These are phyloP conservation scores for Malus hybrid DNA, from an alignment of 331 rosid species.

Conservation along the genomic window DNA sequence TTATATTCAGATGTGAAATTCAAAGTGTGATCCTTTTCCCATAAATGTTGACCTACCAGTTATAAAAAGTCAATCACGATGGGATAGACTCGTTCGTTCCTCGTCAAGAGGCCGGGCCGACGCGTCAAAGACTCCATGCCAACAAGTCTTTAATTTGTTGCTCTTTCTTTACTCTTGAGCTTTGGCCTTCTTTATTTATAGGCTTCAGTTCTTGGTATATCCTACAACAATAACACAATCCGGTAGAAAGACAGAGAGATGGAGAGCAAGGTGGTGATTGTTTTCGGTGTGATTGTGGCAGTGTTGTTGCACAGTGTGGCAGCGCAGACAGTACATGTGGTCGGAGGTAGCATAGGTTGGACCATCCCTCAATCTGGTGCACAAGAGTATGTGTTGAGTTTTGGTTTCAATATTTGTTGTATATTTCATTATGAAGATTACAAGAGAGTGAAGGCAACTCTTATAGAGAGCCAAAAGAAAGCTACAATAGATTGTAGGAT, in stretches of 20 bases:
- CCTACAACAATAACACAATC: no score
- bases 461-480: no score
- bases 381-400: not conserved
- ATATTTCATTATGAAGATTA: no score
- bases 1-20: not conserved
- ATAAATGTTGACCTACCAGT: not conserved
- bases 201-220: not conserved
- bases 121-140: not conserved
- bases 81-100: not conserved
- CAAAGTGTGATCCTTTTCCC: not conserved
- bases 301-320: slow-evolving; percentile 2
- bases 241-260: not conserved
- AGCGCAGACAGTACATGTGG: slow-evolving; percentile 28
- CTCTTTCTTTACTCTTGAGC: not conserved
- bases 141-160: not conserved
- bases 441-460: no score
- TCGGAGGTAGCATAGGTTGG: slow-evolving; percentile 33
- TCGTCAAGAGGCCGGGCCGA: not conserved
- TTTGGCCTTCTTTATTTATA: no score
- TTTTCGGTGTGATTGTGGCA: not conserved
- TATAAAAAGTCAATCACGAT: not conserved
- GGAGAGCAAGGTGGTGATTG: not conserved
- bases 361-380: not conserved
- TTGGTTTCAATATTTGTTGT: no score
- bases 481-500: no score